Evolutionary conservation across 345 rosid genomes (phyloP), one percentile per base, ranked within the genome.

Genomic region (Noccaea caerulescens): DNA sequence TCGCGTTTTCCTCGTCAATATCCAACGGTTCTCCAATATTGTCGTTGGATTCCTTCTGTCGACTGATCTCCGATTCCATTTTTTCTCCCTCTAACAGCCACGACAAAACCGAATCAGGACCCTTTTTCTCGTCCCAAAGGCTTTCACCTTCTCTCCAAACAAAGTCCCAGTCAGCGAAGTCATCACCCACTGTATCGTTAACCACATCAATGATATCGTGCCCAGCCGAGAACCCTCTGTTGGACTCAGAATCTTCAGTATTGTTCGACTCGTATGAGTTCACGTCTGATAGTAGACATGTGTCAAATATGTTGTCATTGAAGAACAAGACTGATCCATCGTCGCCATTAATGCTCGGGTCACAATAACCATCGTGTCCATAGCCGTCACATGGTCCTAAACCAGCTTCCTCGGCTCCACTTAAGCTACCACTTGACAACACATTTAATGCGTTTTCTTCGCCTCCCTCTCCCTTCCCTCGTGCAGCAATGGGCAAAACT

Each of bases 161-260:
- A 38, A 27, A 27, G 49, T 63, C 72, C 78, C 80, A 77, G 46
- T 77, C 77, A 51, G 49, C 39, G 7, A 60, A 73, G 6, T 63
- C 42, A 9, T 62, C 42, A 27, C 39, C 49, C 41, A 58, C 6
- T 7, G 13, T 27, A 0, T 56, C 63, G 9, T 18, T 7, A 9
- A 32, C 34, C 34, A 32, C 34, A 4, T 45, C 20, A 18, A 45
- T 13, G 1, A n/a, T 69, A 18, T 66, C 32, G 3, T 30, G 18
- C 27, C 16, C 33, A 11, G 11, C 8, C 1, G 34, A n/a, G 7
- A 25, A 8, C 14, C 27, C 53, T 61, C 60, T 45, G 3, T 10
- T 5, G 8, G 53, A 0, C 1, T 3, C 60, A 42, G 60, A 16
- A 53, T 50, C 44, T 71, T 51, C 41, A 2, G 12, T 6, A 47